Evolutionary conservation across 306 rosid species (phyloP), one percentile per base, ranked within the genome.

Genomic region (Citrullus mucosospermus): DNA sequence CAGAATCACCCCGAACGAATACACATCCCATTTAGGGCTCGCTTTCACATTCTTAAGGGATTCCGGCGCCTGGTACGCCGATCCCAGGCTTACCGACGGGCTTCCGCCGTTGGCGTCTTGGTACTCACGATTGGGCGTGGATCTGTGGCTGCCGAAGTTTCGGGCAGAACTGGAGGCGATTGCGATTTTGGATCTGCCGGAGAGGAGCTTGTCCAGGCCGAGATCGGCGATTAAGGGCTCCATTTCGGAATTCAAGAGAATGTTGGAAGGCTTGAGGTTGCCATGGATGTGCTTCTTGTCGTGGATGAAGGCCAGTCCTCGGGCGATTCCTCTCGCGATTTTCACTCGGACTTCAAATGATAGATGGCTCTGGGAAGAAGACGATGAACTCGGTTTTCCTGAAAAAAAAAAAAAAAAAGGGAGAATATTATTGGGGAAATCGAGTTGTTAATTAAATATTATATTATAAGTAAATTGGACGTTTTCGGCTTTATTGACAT

Each of bases 221-320:
- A 95, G 83, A 76, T 95, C 99, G 38, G 88, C 81, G 55, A 95
- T 89, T 38, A 87, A 41, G 3, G 97, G 89, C 77, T 91, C 97
- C 89, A 88, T 92, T 7, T 89, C 89, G 0, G 93, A 73, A 84
- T 50, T 86, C 7, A 95, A 71, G 62, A 92, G 85, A 20, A 95
- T 88, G 85, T 92, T 95, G 83, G 87, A 86, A 0, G 98, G 96
- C 83, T 88, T 95, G 28, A 92, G 76, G 74, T 84, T 87, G 80
- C 90, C 97, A 77, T 95, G 98, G 60, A 95, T 92, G 44, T 91
- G 91, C 57, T 92, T 92, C 92, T 89, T 95, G 62, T 88, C 98
- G 34, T 95, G 98, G 81, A 95, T 83, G 86, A 85, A 92, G 6
- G 85, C 88, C 17, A 95, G 84, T 12, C 93, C 97, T 63, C 85